These are phyloP conservation scores for Penicillium arizonense DNA, from an alignment of 495 filamentous ascomycete species.

Conservation along the genomic window DNA sequence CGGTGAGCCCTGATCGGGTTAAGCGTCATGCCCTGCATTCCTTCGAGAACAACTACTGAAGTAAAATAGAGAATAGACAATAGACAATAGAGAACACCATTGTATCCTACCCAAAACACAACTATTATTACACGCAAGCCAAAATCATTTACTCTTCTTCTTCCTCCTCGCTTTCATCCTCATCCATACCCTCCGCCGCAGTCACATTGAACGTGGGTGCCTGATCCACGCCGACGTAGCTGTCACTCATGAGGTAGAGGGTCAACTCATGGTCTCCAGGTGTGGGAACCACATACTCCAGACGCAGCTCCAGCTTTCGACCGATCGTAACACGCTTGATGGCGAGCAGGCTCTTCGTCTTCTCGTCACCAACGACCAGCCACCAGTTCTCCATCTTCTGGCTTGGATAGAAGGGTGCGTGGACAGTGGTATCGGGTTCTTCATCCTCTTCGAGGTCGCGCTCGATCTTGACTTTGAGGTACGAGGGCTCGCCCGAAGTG, in stretches of 20 bases:
- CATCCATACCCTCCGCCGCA: constrained; percentile 91
- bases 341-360: constrained; percentile 77
- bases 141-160: constrained; percentile 55
- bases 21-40: constrained; percentile 1
- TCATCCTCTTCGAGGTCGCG: constrained; percentile 77
- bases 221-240: constrained; percentile 96
- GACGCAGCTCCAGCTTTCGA: constrained; percentile 67
- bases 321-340: constrained; percentile 94
- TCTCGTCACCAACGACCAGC: constrained; percentile 87
- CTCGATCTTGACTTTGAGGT: constrained; percentile 83
- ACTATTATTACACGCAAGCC: constrained; percentile 23
- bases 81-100: constrained; percentile 13
- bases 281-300: constrained; percentile 87
- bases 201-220: constrained; percentile 83
- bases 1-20: constrained; percentile 3
- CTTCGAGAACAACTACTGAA: neutral
- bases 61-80: neutral
- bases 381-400: constrained; percentile 99
- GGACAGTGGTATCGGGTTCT: constrained; percentile 79
- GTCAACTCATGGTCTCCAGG: constrained; percentile 85
- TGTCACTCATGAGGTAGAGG: constrained; percentile 95
- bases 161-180: constrained; percentile 83
- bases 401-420: constrained; percentile 91
- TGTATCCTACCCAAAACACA: constrained; percentile 7
- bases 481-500: constrained; percentile 74